phyloP scores from a whole-genome alignment of 179 eudicot species.

The Silene noctiflora region DNA sequence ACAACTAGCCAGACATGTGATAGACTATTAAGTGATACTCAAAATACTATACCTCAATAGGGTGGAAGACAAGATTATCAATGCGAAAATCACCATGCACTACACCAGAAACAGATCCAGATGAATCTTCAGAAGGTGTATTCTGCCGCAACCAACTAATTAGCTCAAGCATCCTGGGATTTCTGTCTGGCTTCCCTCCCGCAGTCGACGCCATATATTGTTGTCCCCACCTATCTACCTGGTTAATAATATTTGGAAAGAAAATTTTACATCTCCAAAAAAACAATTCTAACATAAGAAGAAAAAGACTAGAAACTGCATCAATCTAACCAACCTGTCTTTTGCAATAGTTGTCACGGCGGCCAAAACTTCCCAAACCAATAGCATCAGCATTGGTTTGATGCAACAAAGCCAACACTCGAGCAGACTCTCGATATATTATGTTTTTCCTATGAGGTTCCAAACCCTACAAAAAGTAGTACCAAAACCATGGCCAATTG shows the following conservation, averaged over 20 bases:
- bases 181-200: constrained; percentile 69
- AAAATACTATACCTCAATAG: constrained; percentile 57
- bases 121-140: constrained; percentile 79
- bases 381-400: constrained; percentile 69
- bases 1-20: background rate
- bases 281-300: background rate
- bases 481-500: constrained; percentile 12
- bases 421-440: constrained; percentile 64
- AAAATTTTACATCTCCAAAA: background rate
- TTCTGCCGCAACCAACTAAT: constrained; percentile 68
- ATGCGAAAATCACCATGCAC: constrained; percentile 98
- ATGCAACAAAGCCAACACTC: constrained; percentile 79
- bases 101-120: constrained; percentile 64
- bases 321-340: constrained; percentile 53
- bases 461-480: constrained; percentile 46
- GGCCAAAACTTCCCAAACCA: constrained; percentile 77
- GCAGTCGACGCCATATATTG: constrained; percentile 84
- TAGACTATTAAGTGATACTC: background rate
- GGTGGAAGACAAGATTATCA: constrained; percentile 96
- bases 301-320: background rate
- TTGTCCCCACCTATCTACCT: constrained; percentile 92
- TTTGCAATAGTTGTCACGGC: constrained; percentile 72
- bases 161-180: constrained; percentile 76
- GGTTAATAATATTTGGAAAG: constrained; percentile 12
- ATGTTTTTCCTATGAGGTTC: constrained; percentile 53